phyloP scores from a whole-genome alignment of 495 filamentous ascomycete genomes.

The Penicillium ucsense region DNA sequence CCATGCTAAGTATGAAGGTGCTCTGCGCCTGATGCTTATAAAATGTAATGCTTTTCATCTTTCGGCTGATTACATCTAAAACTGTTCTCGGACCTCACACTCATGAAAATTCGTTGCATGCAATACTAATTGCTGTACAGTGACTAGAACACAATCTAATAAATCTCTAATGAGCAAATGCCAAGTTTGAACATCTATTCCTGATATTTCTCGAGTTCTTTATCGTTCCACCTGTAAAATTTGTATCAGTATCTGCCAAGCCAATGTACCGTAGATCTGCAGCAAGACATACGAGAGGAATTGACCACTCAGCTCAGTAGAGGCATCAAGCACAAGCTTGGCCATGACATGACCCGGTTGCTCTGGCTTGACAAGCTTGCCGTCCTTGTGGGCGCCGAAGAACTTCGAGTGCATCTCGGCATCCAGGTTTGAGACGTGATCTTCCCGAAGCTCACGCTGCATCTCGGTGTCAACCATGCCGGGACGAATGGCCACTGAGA shows the following conservation, averaged over 20 bases:
- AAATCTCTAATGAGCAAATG: too few species aligned
- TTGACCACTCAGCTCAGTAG: slow-evolving; percentile 59
- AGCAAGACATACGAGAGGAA: slow-evolving; percentile 53
- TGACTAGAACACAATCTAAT: background rate
- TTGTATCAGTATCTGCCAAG: slow-evolving; percentile 26
- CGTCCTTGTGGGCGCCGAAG: slow-evolving; percentile 50
- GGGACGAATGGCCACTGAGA: slow-evolving; percentile 61
- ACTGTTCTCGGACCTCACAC: slow-evolving; percentile 7
- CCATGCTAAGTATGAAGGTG: slow-evolving; percentile 88
- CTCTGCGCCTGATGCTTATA: slow-evolving; percentile 55
- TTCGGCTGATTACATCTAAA: slow-evolving; percentile 62
- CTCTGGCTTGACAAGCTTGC: slow-evolving; percentile 67
- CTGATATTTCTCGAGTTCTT: slow-evolving; percentile 56
- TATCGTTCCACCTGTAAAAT: slow-evolving; percentile 55
- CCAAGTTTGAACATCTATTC: slow-evolving; percentile 14
- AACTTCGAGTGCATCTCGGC: slow-evolving; percentile 60
- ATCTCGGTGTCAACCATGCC: slow-evolving; percentile 90
- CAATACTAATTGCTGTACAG: slow-evolving; percentile 28
- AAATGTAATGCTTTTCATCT: slow-evolving; percentile 89
- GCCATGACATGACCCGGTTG: slow-evolving; percentile 83
- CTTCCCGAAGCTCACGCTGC: slow-evolving; percentile 73
- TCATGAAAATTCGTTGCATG: slow-evolving; percentile 16
- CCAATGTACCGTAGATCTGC: background rate
- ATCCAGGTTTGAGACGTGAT: slow-evolving; percentile 56
- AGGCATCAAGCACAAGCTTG: slow-evolving; percentile 54